phyloP scores from a whole-genome alignment of 2,329 filamentous ascomycete species.

The Elsinoe batatas region DNA sequence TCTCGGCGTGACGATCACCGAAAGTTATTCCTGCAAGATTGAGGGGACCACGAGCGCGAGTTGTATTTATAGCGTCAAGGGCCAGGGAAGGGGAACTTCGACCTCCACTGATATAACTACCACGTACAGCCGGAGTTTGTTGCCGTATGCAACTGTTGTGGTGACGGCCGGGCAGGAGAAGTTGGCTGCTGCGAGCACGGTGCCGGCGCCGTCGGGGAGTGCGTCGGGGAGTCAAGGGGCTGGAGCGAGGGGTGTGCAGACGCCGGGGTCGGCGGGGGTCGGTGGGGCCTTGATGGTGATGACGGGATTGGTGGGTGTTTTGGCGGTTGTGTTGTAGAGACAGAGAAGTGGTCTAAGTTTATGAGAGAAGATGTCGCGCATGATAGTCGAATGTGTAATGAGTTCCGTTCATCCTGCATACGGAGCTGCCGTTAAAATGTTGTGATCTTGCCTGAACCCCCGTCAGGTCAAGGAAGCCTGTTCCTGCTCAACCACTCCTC shows the following conservation, averaged over 20 bases:
- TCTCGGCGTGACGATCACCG: background rate
- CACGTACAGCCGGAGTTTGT: background rate
- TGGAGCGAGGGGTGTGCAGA: background rate
- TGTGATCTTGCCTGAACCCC: too few relatives aligned
- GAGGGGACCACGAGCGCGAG: slow-evolving; percentile 2
- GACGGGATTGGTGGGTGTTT: background rate
- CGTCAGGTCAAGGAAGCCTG: too few relatives aligned
- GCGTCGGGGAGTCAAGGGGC: background rate
- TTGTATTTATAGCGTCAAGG: background rate
- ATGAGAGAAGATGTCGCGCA: too few relatives aligned
- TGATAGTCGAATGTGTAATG: too few relatives aligned
- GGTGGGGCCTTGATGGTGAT: background rate
- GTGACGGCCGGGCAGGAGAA: slow-evolving; percentile 5
- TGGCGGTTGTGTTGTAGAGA: background rate
- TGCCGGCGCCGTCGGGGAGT: background rate
- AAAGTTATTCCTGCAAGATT: slow-evolving; percentile 2
- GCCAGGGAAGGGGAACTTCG: background rate
- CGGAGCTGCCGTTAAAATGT: too few relatives aligned
- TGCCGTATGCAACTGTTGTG: slow-evolving; percentile 7
- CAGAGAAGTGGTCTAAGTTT: background rate
- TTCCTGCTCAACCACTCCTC: background rate
- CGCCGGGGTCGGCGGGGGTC: background rate
- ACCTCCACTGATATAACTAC: background rate
- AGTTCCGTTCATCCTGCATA: too few relatives aligned
- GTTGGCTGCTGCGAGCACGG: slow-evolving; percentile 4